A percentile compares a stretch with the other conserved stretches of the same genome.
Conservation (phyloP, 306 rosid species). For the Gastrolobium bilobum region DNA sequence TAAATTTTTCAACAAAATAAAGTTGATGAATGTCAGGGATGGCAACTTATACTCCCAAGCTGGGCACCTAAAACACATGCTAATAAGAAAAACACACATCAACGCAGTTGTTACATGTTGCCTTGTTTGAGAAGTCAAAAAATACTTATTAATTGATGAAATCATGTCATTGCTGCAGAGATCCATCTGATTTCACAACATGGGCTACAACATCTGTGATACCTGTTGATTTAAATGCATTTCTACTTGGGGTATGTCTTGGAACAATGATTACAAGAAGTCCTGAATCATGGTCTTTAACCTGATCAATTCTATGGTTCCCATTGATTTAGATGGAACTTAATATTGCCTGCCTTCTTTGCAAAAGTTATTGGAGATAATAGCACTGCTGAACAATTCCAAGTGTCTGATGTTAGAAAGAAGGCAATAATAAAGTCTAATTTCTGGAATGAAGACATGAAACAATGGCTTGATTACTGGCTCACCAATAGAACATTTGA, state of each 20-base stretch:
- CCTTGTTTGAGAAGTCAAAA: constrained; percentile 1
- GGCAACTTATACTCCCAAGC: no score
- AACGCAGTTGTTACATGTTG: no score
- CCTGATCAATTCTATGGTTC: constrained; percentile 40
- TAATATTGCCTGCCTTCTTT: constrained; percentile 75
- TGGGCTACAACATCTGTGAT: constrained; percentile 82
- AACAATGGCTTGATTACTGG: constrained; percentile 96
- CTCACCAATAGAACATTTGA: constrained; percentile 53
- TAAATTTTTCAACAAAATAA: neutral
- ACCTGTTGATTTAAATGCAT: constrained; percentile 88
- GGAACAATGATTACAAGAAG: constrained; percentile 33
- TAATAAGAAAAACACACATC: no score
- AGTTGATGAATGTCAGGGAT: constrained; percentile 12
- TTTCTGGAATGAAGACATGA: constrained; percentile 78
- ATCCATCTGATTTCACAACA: constrained; percentile 72
- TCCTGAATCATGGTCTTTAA: constrained; percentile 24
- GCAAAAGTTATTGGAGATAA: constrained; percentile 76
- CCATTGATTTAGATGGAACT: constrained; percentile 77
- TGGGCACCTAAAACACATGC: no score
- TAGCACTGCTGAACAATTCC: constrained; percentile 55
- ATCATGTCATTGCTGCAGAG: constrained; percentile 59
- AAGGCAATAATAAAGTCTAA: constrained; percentile 71
- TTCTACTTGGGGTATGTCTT: constrained; percentile 72
- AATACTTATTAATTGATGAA: constrained; percentile 11
- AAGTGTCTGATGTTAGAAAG: constrained; percentile 68